A percentile compares a stretch with the other conserved stretches of the same genome.
Evolutionary conservation across 2,329 filamentous ascomycete genomes (phyloP).

Genomic region (Botrytis fabae): DNA sequence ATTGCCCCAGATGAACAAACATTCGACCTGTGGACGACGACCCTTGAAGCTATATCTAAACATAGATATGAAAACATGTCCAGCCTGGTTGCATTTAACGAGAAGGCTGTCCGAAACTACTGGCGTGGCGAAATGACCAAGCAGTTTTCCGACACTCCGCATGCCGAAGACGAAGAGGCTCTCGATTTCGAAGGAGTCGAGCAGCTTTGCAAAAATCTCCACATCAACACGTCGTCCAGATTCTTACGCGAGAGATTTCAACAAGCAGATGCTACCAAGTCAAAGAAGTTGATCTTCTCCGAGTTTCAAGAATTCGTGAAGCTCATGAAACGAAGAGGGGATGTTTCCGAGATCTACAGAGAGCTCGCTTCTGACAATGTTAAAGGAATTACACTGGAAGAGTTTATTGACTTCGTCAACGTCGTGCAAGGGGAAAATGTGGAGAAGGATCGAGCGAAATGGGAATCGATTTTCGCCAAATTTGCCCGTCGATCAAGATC

Average conservation of each 20-base stretch:
- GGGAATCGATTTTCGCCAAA: constrained; percentile 72
- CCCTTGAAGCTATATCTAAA: constrained; percentile 79
- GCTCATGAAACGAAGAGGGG: constrained; percentile 78
- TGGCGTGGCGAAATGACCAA: constrained; percentile 84
- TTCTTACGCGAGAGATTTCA: constrained; percentile 74
- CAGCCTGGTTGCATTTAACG: constrained; percentile 80
- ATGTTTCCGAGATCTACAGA: constrained; percentile 74
- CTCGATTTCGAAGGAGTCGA: constrained; percentile 79
- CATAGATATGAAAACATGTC: constrained; percentile 89
- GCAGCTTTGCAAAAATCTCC: constrained; percentile 81
- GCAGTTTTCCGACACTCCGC: constrained; percentile 56
- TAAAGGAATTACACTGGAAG: constrained; percentile 65
- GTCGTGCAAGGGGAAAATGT: constrained; percentile 76
- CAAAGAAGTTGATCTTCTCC: constrained; percentile 69
- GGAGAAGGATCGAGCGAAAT: constrained; percentile 61
- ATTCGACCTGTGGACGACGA: constrained; percentile 78
- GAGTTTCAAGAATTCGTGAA: constrained; percentile 85
- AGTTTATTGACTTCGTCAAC: constrained; percentile 76
- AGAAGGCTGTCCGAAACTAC: constrained; percentile 77
- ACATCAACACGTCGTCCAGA: constrained; percentile 83
- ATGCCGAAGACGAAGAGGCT: constrained; percentile 60
- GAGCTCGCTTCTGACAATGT: constrained; percentile 58
- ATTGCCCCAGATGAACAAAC: constrained; percentile 73
- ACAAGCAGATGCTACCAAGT: constrained; percentile 64
- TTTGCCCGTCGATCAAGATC: constrained; percentile 61